These are phyloP conservation scores for Polyrhizophydium stewartii DNA, from an alignment of 371 early-diverging fungal genomes.

Conservation along the genomic window DNA sequence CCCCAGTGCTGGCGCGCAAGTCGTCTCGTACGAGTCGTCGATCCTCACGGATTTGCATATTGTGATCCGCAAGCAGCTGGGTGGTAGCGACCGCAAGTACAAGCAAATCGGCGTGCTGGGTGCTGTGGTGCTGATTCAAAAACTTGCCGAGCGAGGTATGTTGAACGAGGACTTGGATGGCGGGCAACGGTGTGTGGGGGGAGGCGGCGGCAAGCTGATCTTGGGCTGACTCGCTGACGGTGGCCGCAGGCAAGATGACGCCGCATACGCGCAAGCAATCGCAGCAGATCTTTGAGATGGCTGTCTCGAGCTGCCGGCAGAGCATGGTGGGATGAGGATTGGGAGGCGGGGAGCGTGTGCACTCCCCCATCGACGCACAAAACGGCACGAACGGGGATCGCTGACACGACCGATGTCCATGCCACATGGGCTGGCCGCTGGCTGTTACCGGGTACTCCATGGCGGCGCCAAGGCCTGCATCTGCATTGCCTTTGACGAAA, in stretches of 20 bases:
- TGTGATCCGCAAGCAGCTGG: constrained; percentile 18
- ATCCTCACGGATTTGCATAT: constrained; percentile 16
- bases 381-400: background rate
- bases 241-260: background rate
- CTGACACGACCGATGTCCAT: background rate
- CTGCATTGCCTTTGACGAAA: background rate
- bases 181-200: no score
- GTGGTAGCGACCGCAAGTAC: constrained; percentile 11
- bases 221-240: no score
- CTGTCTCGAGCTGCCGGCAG: constrained; percentile 4
- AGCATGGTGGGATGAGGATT: background rate
- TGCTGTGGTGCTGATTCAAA: constrained; percentile 15
- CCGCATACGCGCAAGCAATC: background rate
- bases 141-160: background rate
- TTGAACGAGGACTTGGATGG: no score
- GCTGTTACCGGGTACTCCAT: background rate
- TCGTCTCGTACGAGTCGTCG: constrained; percentile 12
- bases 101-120: constrained; percentile 25
- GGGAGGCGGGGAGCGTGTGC: no score
- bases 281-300: constrained; percentile 2
- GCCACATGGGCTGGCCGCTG: background rate
- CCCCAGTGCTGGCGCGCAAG: background rate
- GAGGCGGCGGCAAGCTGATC: no score
- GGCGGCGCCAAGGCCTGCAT: background rate
- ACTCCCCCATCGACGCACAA: no score